These are phyloP conservation scores for Rhynchospora pubera DNA, from an alignment of 176 grass and related monocot genomes.

Conservation along the genomic window DNA sequence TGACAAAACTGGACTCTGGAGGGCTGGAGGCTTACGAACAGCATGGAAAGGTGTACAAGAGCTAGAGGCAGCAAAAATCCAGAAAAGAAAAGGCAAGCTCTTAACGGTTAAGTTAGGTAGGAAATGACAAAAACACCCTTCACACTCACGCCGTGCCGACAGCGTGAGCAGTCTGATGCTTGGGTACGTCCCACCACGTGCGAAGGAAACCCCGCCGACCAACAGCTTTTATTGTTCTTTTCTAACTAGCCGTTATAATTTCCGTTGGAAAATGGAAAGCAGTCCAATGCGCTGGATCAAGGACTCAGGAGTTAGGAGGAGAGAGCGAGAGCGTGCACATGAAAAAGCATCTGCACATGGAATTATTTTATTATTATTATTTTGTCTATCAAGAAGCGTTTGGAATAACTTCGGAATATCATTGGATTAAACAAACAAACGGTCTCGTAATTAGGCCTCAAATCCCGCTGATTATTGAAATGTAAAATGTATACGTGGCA, in stretches of 20 bases:
- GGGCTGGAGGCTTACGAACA: neutral
- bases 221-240: constrained; percentile 7
- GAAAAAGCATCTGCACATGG: too few species aligned
- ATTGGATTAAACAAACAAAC: neutral
- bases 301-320: too few species aligned
- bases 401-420: neutral
- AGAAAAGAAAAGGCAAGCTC: neutral
- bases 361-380: too few species aligned
- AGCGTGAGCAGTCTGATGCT: neutral
- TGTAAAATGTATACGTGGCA: too few species aligned
- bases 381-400: neutral
- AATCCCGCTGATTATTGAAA: neutral
- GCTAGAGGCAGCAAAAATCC: neutral
- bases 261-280: neutral
- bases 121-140: neutral
- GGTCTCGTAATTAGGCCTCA: neutral
- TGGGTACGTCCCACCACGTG: neutral
- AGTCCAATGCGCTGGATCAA: neutral
- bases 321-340: too few species aligned
- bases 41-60: neutral
- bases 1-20: neutral
- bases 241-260: neutral
- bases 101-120: neutral
- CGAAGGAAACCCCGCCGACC: neutral
- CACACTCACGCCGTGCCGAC: neutral